Base-by-base conservation (phyloP, 495 filamentous ascomycete species). In the Hyaloscypha finlandica region DNA sequence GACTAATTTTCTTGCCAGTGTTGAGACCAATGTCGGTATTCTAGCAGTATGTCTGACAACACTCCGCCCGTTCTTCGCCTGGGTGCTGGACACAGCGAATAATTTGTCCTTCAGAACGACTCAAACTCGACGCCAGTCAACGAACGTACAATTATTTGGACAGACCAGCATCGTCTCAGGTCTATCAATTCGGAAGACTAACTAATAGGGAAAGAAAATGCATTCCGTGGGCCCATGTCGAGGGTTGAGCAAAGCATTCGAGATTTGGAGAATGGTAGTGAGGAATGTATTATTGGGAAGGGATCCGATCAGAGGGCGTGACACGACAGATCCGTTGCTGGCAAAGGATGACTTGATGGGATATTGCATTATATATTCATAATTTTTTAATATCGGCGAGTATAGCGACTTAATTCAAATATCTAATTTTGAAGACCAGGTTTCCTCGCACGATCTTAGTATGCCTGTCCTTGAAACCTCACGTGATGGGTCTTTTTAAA, bases 1-100 rank as follows among this genome's bases (percentile, higher is more conserved):
- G 64, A 59, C 71, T 59, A 31, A 56, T n/a, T 45, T 16, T 64
- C 8, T 35, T 32, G 71, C 60, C 58, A 81, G 76, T 48, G 70
- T 75, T 22, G 75, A 83, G 78, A 79, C 78, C 31, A 81, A 75
- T 59, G 78, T 77, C 45, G 81, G 81, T 30, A 83, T 78, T 58
- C 76, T 83, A 39, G 77, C 80, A 30, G 83, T 78, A 20, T 83
- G 79, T 68, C 70, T 80, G 6, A 80, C 80, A n/a, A 76, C 78
- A 6, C 72, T 82, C 19, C 75, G 78, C 12, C 78, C 79, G 6
- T 74, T 83, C 6, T 64, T 81, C n/a, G 74, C 72, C 60, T 68
- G 58, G 8, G 55, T 74, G 25, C 74, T 80, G 22, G 62, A 65
- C 8, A 69, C 67, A 31, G 58, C 67, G 1, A 39, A 55, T 57